Conservation (phyloP, 495 filamentous ascomycete species). For the Saxispiralis lemnorum region DNA sequence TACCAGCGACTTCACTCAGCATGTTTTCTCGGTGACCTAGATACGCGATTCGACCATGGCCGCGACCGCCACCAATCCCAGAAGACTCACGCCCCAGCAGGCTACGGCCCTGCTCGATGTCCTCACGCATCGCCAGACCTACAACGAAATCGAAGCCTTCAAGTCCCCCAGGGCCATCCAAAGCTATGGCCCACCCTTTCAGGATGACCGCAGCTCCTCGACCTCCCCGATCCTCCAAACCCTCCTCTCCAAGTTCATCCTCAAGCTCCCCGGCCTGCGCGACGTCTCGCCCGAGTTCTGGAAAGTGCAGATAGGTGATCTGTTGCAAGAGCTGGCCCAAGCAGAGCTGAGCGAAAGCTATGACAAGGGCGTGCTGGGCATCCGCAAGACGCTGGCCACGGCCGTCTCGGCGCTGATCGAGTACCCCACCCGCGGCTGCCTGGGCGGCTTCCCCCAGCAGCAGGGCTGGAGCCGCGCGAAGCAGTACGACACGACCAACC, state of each 20-base stretch:
- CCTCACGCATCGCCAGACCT: conserved; percentile 46
- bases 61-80: conserved; percentile 1
- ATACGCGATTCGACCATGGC: background rate
- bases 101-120: conserved; percentile 46
- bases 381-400: conserved; percentile 46
- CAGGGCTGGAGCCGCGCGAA: conserved; percentile 15
- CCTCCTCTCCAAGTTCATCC: conserved; percentile 37
- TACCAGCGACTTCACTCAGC: background rate
- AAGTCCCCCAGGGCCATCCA: conserved; percentile 36
- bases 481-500: conserved; percentile 34
- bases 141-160: conserved; percentile 43
- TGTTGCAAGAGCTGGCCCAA: conserved; percentile 32
- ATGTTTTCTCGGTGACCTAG: conserved; percentile 13
- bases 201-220: conserved; percentile 22
- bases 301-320: conserved; percentile 30
- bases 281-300: conserved; percentile 42
- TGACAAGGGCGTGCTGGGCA: conserved; percentile 46
- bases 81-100: conserved; percentile 22
- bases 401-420: conserved; percentile 44
- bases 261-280: conserved; percentile 38
- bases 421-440: conserved; percentile 35
- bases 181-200: conserved; percentile 42
- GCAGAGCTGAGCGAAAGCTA: conserved; percentile 50
- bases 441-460: conserved; percentile 32
- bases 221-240: conserved; percentile 39